These are phyloP conservation scores for Pisolithus marmoratus DNA, from an alignment of 768 basidiomycete genomes.

Conservation along the genomic window DNA sequence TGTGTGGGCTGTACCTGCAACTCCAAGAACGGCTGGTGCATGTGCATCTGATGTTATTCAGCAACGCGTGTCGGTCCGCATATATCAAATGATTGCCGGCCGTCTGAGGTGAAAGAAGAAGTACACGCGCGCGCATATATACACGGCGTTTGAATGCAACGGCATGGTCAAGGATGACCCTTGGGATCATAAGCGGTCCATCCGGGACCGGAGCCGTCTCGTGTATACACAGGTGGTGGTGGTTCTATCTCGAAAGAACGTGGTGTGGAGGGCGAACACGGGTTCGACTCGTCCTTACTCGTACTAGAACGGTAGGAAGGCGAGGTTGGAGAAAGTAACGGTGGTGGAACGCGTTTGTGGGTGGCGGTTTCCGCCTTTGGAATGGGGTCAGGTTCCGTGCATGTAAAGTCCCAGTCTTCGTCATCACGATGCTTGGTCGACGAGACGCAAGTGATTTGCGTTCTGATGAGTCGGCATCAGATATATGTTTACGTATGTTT, in stretches of 20 bases:
- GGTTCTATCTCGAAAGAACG: constrained; percentile 13
- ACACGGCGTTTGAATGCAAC: background rate
- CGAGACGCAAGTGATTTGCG: constrained; percentile 23
- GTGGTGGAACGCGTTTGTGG: constrained; percentile 12
- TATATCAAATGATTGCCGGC: too few species aligned
- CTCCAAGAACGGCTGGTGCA: too few species aligned
- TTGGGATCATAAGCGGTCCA: constrained; percentile 7
- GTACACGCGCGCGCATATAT: too few species aligned
- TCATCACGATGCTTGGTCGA: constrained; percentile 11
- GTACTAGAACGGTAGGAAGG: constrained; percentile 9
- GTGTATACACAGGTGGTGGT: constrained; percentile 24
- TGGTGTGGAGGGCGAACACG: constrained; percentile 12
- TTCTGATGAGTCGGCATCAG: constrained; percentile 2
- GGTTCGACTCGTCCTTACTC: constrained; percentile 16
- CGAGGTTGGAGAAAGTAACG: constrained; percentile 2
- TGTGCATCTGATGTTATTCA: too few species aligned
- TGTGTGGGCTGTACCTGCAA: too few species aligned
- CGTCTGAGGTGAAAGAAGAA: too few species aligned
- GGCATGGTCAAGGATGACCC: background rate
- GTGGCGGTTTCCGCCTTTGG: background rate
- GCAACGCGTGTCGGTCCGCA: too few species aligned
- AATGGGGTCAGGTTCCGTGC: constrained; percentile 18
- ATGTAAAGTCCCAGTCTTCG: constrained; percentile 26
- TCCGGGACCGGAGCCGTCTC: constrained; percentile 2
- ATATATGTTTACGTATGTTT: too few species aligned